These are phyloP conservation scores for Ziziphus jujuba DNA, from an alignment of 306 rosid genomes.

Conservation along the genomic window DNA sequence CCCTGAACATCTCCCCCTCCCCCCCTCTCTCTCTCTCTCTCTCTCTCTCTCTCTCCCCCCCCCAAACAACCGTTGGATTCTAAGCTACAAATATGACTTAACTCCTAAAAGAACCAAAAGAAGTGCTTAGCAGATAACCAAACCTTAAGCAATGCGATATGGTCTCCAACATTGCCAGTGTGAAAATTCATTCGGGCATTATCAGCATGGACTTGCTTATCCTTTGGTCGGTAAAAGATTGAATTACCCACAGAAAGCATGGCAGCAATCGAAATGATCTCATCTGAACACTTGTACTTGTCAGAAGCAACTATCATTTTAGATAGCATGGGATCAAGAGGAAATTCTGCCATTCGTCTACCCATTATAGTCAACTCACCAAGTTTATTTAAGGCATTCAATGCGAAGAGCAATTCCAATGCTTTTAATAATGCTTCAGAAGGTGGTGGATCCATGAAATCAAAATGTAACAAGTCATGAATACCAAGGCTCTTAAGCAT, in stretches of 20 bases:
- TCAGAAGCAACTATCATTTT: conserved; percentile 95
- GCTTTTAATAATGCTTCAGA: conserved; percentile 92
- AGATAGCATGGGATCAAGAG: conserved; percentile 91
- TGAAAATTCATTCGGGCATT: conserved; percentile 91
- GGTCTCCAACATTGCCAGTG: conserved; percentile 91
- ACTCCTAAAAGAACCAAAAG: conserved; percentile 13
- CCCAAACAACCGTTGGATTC: background rate
- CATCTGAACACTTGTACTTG: conserved; percentile 80
- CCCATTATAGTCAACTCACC: conserved; percentile 94
- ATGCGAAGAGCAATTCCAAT: conserved; percentile 79
- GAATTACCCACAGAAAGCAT: conserved; percentile 96
- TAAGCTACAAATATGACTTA: background rate
- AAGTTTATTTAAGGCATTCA: conserved; percentile 78
- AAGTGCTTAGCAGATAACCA: background rate
- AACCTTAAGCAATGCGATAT: conserved; percentile 85
- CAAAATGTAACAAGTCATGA: conserved; percentile 75
- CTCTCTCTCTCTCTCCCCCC: too few relatives aligned
- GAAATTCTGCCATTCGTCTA: conserved; percentile 95
- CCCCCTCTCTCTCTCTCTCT: too few relatives aligned
- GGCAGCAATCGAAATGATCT: conserved; percentile 80
- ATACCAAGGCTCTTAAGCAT: conserved; percentile 88
- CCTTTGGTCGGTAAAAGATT: conserved; percentile 95
- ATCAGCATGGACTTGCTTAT: conserved; percentile 98
- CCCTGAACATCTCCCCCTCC: too few relatives aligned
- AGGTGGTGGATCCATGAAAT: conserved; percentile 99